Conservation (phyloP, 2,329 filamentous ascomycete genomes). For the Geosmithia flava region DNA sequence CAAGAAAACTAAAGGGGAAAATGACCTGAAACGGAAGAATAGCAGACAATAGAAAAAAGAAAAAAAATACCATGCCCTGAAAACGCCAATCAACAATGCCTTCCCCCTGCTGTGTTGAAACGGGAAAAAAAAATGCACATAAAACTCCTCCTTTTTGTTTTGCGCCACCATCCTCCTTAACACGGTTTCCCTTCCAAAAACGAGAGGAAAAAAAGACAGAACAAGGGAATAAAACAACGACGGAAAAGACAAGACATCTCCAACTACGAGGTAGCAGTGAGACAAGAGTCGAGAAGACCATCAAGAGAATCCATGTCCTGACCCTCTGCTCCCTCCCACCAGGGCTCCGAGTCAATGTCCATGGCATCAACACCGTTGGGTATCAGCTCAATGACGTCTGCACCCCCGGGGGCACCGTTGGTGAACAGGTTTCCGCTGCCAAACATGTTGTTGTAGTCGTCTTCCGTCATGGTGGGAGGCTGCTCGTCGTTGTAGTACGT, state of each 20-base stretch:
- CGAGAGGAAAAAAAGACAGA: neutral
- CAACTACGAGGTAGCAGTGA: conserved; percentile 28
- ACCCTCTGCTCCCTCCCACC: conserved; percentile 48
- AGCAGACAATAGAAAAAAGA: no score
- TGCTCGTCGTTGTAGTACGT: conserved; percentile 32
- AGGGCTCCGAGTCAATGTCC: conserved; percentile 45
- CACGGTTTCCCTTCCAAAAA: neutral
- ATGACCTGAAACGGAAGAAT: neutral
- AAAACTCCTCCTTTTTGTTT: neutral
- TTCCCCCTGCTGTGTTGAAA: neutral
- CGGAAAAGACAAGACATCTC: no score
- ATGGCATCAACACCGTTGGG: conserved; percentile 44
- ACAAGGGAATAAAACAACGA: no score
- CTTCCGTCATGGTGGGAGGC: conserved; percentile 6
- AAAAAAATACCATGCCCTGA: neutral
- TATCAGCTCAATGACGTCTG: conserved; percentile 16
- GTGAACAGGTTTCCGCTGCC: conserved; percentile 14
- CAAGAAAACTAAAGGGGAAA: neutral
- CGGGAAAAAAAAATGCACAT: neutral
- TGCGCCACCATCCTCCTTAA: no score
- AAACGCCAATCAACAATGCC: neutral
- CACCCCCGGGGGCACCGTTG: conserved; percentile 16
- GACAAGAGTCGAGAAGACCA: conserved; percentile 41
- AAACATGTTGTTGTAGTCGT: neutral
- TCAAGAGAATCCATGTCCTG: conserved; percentile 41